Evolutionary conservation across 805 yeast genomes (phyloP).

Genomic region (Sugiyamaella chiloensis): DNA sequence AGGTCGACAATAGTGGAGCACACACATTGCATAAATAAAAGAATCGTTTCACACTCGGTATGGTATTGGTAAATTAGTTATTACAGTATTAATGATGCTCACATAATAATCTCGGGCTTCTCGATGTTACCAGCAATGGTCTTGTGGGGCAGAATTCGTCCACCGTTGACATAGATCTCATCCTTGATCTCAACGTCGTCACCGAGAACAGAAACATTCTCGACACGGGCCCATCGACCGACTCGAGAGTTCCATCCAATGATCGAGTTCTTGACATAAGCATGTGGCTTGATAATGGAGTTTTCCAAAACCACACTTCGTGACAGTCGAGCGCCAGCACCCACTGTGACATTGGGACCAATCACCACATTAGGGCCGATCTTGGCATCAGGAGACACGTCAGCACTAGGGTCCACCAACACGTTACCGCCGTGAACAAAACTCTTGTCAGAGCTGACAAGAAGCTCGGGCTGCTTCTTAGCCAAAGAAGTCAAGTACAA

Average conservation of each 20-base stretch:
- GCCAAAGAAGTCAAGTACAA: conserved; percentile 83
- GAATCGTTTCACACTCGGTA: too few relatives aligned
- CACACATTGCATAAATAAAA: too few relatives aligned
- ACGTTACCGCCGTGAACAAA: conserved; percentile 90
- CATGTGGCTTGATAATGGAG: conserved; percentile 93
- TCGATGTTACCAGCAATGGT: conserved; percentile 94
- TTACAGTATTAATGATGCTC: conserved; percentile 25
- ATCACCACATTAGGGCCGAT: conserved; percentile 98
- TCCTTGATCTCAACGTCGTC: conserved; percentile 98
- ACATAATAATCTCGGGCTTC: conserved; percentile 98
- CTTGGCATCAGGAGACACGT: conserved; percentile 85
- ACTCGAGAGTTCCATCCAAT: conserved; percentile 99
- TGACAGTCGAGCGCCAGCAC: conserved; percentile 98
- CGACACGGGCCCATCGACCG: conserved; percentile 98
- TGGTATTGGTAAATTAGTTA: too few relatives aligned
- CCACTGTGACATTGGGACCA: conserved; percentile 93
- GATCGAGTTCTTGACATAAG: conserved; percentile 95
- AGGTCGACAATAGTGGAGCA: too few relatives aligned
- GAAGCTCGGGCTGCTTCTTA: conserved; percentile 69
- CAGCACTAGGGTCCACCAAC: conserved; percentile 91
- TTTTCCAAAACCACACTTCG: conserved; percentile 90
- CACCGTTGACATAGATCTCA: conserved; percentile 98
- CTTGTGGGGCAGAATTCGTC: conserved; percentile 98
- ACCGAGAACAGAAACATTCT: conserved; percentile 96
- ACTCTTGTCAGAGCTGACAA: conserved; percentile 58